Percentiles rank a stretch among this genome's conserved stretches.
These are phyloP conservation scores for Yamadazyma aaseri DNA, from an alignment of 1,139 yeast species.

Conservation along the genomic window DNA sequence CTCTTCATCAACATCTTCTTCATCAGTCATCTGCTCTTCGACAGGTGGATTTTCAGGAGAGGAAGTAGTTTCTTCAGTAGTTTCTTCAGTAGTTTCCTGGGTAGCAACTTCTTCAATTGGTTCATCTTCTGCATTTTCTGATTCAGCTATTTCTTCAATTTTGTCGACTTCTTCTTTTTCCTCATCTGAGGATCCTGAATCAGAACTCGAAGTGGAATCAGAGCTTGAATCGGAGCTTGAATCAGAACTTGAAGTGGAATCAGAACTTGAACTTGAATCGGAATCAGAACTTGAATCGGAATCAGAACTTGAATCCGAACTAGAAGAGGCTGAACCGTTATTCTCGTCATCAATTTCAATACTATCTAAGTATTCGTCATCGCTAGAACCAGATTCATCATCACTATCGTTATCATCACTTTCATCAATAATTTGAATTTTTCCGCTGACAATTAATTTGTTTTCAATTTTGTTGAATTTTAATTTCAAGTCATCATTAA, in stretches of 20 bases:
- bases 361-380: conserved; percentile 14
- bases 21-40: conserved; percentile 6
- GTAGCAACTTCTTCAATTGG: conserved; percentile 5
- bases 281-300: conserved; percentile 12
- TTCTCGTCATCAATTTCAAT: conserved; percentile 9
- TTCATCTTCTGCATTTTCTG: neutral
- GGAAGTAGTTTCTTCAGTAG: conserved; percentile 7
- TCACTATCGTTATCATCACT: conserved; percentile 23
- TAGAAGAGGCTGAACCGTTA: conserved; percentile 3
- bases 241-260: conserved; percentile 14
- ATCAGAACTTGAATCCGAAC: conserved; percentile 8
- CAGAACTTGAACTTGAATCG: conserved; percentile 7
- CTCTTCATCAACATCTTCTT: conserved; percentile 27
- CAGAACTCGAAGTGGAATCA: conserved; percentile 14
- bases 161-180: conserved; percentile 4
- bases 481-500: conserved; percentile 42
- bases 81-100: conserved; percentile 8
- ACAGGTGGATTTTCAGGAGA: conserved; percentile 1
- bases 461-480: conserved; percentile 44
- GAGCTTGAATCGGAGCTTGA: conserved; percentile 15
- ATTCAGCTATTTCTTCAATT: conserved; percentile 3
- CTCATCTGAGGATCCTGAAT: conserved; percentile 4
- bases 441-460: conserved; percentile 44
- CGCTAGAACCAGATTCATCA: conserved; percentile 17
- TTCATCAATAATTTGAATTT: conserved; percentile 26